Evolutionary conservation across 176 grass and related monocot species (phyloP).

Genomic region (Triticum monococcum): DNA sequence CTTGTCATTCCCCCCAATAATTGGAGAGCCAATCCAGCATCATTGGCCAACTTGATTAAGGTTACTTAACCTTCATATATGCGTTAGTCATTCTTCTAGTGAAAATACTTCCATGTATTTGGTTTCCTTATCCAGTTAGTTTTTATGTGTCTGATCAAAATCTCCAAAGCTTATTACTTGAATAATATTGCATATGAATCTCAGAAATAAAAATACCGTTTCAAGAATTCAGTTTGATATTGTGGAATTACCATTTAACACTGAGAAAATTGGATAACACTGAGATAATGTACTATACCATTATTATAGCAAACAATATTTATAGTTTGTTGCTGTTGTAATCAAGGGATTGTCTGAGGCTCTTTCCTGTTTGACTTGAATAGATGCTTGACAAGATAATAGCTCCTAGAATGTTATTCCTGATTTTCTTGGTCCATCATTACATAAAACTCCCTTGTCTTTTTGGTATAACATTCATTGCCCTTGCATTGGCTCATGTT

Average conservation of each 20-base stretch:
- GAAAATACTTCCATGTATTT: not conserved
- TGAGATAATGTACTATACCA: not conserved
- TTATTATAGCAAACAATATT: not conserved
- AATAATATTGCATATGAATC: not conserved
- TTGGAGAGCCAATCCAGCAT: constrained; percentile 70
- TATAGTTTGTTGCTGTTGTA: not conserved
- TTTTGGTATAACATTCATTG: constrained; percentile 15
- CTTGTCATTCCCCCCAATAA: constrained; percentile 68
- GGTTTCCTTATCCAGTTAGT: not conserved
- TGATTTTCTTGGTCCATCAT: constrained; percentile 12
- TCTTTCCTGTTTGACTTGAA: not conserved
- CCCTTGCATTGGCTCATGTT: constrained; percentile 13
- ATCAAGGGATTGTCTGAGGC: not conserved
- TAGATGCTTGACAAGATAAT: not conserved
- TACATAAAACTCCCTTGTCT: not conserved
- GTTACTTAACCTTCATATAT: constrained; percentile 32
- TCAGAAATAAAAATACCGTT: not conserved
- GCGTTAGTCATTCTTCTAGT: not conserved
- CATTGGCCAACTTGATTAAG: constrained; percentile 70
- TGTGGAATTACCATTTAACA: not conserved
- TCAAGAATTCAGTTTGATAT: not conserved
- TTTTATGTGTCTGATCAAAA: not conserved
- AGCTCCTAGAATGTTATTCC: not conserved
- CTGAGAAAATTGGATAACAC: not conserved
- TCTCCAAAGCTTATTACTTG: not conserved